A percentile compares a stretch with the other conserved stretches of the same genome.
phyloP scores from a whole-genome alignment of 371 early-diverging fungal species.

The Mortierella sp. region DNA sequence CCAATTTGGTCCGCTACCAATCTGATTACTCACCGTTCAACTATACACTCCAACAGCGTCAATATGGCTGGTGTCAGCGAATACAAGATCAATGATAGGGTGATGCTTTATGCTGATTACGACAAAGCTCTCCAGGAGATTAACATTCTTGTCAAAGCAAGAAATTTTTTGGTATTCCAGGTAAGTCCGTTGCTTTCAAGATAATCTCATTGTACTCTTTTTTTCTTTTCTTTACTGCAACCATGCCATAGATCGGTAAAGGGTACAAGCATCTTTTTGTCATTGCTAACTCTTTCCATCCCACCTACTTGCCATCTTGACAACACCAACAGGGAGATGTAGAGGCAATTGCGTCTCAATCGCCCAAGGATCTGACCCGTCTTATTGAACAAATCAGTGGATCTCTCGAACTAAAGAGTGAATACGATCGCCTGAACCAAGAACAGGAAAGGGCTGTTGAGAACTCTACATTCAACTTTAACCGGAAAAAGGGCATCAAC shows the following conservation, averaged over 20 bases:
- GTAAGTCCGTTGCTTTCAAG: constrained; percentile 40
- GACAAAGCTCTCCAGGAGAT: constrained; percentile 82
- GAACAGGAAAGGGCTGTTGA: constrained; percentile 90
- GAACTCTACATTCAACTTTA: constrained; percentile 87
- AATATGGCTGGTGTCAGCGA: constrained; percentile 82
- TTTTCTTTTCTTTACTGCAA: neutral
- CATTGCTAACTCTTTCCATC: constrained; percentile 2
- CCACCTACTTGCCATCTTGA: neutral
- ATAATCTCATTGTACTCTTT: no score
- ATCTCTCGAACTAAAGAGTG: constrained; percentile 87
- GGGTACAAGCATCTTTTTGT: no score
- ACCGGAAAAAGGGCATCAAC: constrained; percentile 86
- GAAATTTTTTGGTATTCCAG: constrained; percentile 99
- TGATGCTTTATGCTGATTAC: constrained; percentile 80
- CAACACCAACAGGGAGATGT: constrained; percentile 84
- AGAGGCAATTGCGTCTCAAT: constrained; percentile 96
- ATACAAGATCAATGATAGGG: constrained; percentile 86
- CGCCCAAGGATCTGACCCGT: constrained; percentile 92
- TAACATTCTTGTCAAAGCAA: constrained; percentile 94
- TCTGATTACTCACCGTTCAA: neutral
- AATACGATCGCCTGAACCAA: constrained; percentile 88
- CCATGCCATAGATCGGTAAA: no score
- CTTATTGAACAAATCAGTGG: constrained; percentile 98
- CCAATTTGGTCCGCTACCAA: neutral
- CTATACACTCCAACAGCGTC: constrained; percentile 58